These are phyloP conservation scores for Dendrothele bispora DNA, from an alignment of 768 basidiomycete genomes.

Conservation along the genomic window DNA sequence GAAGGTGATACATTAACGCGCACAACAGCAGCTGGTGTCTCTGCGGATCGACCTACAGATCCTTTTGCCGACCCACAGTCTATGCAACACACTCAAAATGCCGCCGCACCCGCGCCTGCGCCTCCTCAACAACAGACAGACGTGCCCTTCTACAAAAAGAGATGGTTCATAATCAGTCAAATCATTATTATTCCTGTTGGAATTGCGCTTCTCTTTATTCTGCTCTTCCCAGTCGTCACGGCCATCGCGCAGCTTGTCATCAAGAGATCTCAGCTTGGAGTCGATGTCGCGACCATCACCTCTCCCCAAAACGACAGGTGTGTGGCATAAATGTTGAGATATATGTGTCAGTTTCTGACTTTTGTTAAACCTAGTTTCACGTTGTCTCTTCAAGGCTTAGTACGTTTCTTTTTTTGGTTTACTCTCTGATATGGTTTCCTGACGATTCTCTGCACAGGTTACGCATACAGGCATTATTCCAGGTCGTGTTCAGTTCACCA, in stretches of 20 bases:
- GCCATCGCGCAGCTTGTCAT: constrained; percentile 69
- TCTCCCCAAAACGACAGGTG: constrained; percentile 58
- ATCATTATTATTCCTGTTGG: constrained; percentile 49
- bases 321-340: neutral
- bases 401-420: constrained; percentile 25
- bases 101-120: constrained; percentile 12
- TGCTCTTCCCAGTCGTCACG: constrained; percentile 66
- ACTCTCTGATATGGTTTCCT: neutral
- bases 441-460: constrained; percentile 41
- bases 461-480: constrained; percentile 66
- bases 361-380: constrained; percentile 44
- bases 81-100: neutral
- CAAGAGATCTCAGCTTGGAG: constrained; percentile 51
- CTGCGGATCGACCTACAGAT: constrained; percentile 10
- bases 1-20: constrained; percentile 20
- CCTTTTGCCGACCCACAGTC: neutral
- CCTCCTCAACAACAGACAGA: constrained; percentile 17
- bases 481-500: constrained; percentile 60
- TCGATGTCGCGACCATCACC: constrained; percentile 51
- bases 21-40: constrained; percentile 13
- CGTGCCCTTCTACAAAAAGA: constrained; percentile 52
- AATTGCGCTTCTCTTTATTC: constrained; percentile 64
- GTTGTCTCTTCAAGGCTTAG: constrained; percentile 53
- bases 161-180: constrained; percentile 62
- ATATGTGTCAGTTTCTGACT: too few species aligned